Percentiles rank a stretch among this genome's conserved stretches.
phyloP scores from a whole-genome alignment of 371 early-diverging fungal species.

The Mortierella sp. region DNA sequence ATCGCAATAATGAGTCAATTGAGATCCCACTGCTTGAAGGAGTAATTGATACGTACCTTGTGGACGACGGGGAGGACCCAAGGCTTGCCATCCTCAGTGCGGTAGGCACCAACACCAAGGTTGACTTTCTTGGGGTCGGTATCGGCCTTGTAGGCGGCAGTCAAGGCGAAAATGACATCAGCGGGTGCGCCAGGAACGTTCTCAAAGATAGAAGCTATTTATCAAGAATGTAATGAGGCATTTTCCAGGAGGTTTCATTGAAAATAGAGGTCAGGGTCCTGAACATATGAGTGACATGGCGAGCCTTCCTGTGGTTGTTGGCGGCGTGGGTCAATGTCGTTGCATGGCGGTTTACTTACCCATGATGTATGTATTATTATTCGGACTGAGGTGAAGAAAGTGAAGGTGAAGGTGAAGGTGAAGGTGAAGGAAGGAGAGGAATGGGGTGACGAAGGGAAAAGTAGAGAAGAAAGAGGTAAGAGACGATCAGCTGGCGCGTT shows the following conservation, averaged over 20 bases:
- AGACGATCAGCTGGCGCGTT: constrained; percentile 4
- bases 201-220: constrained; percentile 70
- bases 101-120: constrained; percentile 96
- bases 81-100: constrained; percentile 92
- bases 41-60: constrained; percentile 69
- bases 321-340: background rate
- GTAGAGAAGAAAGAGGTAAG: background rate
- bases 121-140: constrained; percentile 87
- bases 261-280: background rate
- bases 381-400: background rate
- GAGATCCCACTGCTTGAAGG: background rate
- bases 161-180: constrained; percentile 93
- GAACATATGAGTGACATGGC: background rate
- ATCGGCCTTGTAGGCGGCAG: constrained; percentile 89
- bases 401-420: background rate
- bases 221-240: background rate
- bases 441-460: background rate
- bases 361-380: constrained; percentile 7
- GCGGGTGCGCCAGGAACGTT: constrained; percentile 83
- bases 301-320: background rate
- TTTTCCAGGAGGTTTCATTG: background rate
- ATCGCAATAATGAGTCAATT: background rate
- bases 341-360: background rate
- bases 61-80: constrained; percentile 96
- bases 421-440: background rate